A percentile compares a stretch with the other conserved stretches of the same genome.
These are phyloP conservation scores for Aspergillus carbonarius DNA, from an alignment of 2,329 filamentous ascomycete genomes.

Conservation along the genomic window DNA sequence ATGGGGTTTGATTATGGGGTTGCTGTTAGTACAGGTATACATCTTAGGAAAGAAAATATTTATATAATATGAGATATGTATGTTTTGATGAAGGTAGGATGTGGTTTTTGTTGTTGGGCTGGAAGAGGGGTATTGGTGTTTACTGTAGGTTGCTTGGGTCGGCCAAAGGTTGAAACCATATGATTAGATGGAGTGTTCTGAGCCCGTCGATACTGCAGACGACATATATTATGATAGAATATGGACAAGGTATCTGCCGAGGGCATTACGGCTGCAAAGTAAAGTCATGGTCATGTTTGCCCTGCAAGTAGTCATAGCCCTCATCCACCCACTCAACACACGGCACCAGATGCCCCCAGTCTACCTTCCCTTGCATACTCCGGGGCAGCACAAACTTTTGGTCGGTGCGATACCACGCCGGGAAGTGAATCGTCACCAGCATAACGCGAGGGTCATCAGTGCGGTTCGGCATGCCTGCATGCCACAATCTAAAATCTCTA, in stretches of 20 bases:
- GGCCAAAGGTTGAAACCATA: too few species aligned
- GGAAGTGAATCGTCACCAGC: constrained; percentile 43
- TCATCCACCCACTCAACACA: constrained; percentile 39
- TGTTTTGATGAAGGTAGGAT: too few species aligned
- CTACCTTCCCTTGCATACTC: constrained; percentile 28
- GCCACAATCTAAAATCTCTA: constrained; percentile 51
- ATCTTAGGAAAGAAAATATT: too few species aligned
- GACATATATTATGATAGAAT: too few species aligned
- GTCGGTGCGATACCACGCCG: constrained; percentile 37
- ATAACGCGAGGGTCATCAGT: constrained; percentile 46
- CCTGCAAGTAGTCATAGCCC: constrained; percentile 21
- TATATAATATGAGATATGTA: too few species aligned
- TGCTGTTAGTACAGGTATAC: too few species aligned
- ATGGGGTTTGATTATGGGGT: too few species aligned
- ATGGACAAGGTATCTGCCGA: background rate
- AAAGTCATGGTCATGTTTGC: constrained; percentile 35
- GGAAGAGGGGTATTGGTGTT: too few species aligned
- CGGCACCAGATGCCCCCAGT: constrained; percentile 36
- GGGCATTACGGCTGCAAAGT: constrained; percentile 15
- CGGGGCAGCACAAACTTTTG: constrained; percentile 34
- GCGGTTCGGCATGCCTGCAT: constrained; percentile 52
- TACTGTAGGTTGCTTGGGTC: too few species aligned
- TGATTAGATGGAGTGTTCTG: too few species aligned
- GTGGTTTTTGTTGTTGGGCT: too few species aligned
- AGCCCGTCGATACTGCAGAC: too few species aligned